Evolutionary conservation across 352 stramenopile species (phyloP).

Genomic region (Pythium phragmitis): DNA sequence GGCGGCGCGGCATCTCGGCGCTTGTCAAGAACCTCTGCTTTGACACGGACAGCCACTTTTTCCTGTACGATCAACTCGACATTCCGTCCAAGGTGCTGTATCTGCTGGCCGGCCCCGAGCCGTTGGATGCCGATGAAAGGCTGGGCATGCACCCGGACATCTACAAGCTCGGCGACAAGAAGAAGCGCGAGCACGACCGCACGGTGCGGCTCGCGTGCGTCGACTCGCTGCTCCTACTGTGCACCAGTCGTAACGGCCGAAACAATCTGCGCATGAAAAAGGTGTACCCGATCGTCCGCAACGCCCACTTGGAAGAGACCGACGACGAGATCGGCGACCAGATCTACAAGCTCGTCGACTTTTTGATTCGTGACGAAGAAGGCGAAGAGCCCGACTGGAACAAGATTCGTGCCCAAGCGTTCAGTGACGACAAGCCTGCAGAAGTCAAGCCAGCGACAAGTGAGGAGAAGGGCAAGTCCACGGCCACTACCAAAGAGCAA

Average conservation of each 20-base stretch:
- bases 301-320: slow-evolving; percentile 76
- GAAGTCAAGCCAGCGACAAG: not conserved
- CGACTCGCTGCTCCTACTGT: slow-evolving; percentile 74
- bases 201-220: slow-evolving; percentile 69
- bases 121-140: slow-evolving; percentile 78
- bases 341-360: slow-evolving; percentile 89
- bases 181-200: slow-evolving; percentile 79
- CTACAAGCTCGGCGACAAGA: slow-evolving; percentile 76
- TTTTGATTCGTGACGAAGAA: slow-evolving; percentile 86
- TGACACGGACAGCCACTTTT: slow-evolving; percentile 88
- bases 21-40: slow-evolving; percentile 86
- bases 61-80: slow-evolving; percentile 84
- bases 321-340: slow-evolving; percentile 84
- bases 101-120: slow-evolving; percentile 69
- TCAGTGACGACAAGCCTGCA: slow-evolving; percentile 40
- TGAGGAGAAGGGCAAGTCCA: slow-evolving; percentile 4
- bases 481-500: not conserved
- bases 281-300: slow-evolving; percentile 83
- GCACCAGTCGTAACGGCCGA: slow-evolving; percentile 74
- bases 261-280: slow-evolving; percentile 84
- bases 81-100: slow-evolving; percentile 79
- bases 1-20: slow-evolving; percentile 65
- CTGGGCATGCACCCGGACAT: slow-evolving; percentile 76
- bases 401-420: slow-evolving; percentile 64
- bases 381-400: slow-evolving; percentile 85